Evolutionary conservation across 2,329 filamentous ascomycete genomes (phyloP), one percentile per base, ranked within the genome.

Genomic region (Aspergillus jensenii): DNA sequence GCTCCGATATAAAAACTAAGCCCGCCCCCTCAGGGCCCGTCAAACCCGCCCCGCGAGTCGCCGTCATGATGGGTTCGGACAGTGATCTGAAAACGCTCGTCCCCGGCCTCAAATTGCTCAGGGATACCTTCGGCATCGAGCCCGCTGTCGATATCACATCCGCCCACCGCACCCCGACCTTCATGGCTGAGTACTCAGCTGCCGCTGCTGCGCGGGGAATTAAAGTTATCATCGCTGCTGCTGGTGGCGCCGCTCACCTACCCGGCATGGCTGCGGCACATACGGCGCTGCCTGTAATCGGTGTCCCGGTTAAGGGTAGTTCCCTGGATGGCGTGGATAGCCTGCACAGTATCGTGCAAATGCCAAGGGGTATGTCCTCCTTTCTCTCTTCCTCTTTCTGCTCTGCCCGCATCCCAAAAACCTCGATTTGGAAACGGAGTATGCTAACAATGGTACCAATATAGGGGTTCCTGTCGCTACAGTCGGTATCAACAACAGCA

Each of bases 401-500:
- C 27, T 6, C 17, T 1, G 27, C 27, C 27, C 27, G 27, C 3
- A 31, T 31, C 9, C 9, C 27, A 25, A 56, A 41, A 15, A 25
- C 12, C 15, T 25, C 8, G 25, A 8, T 9, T 21, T 11, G 17
- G 40, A 40, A 9, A 53, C n/a, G 6, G 21, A 52, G 41, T 12
- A 23, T 15, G 6, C 12, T 35, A 53, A 37, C 14, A 8, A 52
- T 67, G 50, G 68, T 61, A 75, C 23, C 17, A 19, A 7, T 72
- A 33, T 83, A 67, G 89, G 89, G 12, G 84, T 88, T 50, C 90
- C 90, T 9, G 87, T 88, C 14, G 89, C 89, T 6, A 91, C 89
- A 0, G 88, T 93, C 3, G 89, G 86, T 11, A 91, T 92, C 72
- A 90, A 91, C 74, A 92, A 92, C 76, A 89, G 87, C 23, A 88